Evolutionary conservation across 345 rosid genomes (phyloP).

Genomic region (Acer campestre): DNA sequence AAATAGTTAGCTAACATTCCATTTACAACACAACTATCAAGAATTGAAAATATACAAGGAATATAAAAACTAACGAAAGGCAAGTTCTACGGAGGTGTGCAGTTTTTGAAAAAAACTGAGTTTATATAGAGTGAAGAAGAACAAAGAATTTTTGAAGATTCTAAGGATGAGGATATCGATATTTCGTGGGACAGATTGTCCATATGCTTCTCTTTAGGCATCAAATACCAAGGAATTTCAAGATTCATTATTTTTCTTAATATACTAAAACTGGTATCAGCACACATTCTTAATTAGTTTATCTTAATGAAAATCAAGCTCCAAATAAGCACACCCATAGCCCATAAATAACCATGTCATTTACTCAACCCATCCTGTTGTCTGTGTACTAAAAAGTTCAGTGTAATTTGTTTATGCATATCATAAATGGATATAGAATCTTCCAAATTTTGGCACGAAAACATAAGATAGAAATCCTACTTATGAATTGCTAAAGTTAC

Average conservation of each 20-base stretch:
- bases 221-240: not conserved
- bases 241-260: not conserved
- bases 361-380: not conserved
- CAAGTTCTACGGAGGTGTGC: too few relatives aligned
- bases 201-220: not conserved
- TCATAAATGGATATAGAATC: not conserved
- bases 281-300: not conserved
- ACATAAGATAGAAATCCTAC: not conserved
- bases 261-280: not conserved
- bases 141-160: too few relatives aligned
- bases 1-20: too few relatives aligned
- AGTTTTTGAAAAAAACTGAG: too few relatives aligned
- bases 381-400: not conserved
- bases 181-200: not conserved
- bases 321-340: not conserved
- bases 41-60: too few relatives aligned
- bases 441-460: not conserved
- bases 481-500: not conserved
- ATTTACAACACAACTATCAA: too few relatives aligned
- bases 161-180: too few relatives aligned
- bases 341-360: not conserved
- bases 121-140: too few relatives aligned
- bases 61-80: too few relatives aligned
- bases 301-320: not conserved
- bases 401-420: not conserved